Evolutionary conservation across 257 asterid species (phyloP).

Genomic region (Ehretia macrophylla): DNA sequence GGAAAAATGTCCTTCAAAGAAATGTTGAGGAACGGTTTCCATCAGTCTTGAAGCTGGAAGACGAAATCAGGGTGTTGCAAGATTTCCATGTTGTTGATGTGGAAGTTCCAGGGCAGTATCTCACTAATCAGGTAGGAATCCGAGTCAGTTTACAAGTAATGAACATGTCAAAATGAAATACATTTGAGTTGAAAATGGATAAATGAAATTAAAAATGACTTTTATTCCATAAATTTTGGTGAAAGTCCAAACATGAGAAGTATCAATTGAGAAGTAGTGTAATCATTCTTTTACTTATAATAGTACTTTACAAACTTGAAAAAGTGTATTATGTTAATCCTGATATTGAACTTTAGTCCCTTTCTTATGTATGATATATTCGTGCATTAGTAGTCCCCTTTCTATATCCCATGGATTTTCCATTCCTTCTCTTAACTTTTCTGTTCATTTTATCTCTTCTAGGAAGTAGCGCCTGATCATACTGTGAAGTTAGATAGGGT

Average conservation of each 20-base stretch:
- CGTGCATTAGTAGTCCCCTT: too few relatives aligned
- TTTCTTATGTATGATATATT: too few relatives aligned
- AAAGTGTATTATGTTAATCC: too few relatives aligned
- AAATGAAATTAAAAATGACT: not conserved
- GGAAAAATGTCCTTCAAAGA: conserved; percentile 96
- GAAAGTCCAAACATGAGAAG: too few relatives aligned
- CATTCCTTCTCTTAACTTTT: not conserved
- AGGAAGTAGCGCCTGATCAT: conserved; percentile 99
- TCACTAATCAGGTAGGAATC: conserved; percentile 68
- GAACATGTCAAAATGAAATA: too few relatives aligned
- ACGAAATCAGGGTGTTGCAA: conserved; percentile 94
- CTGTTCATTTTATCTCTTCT: conserved; percentile 2
- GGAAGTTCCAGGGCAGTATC: conserved; percentile 99
- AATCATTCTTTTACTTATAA: too few relatives aligned
- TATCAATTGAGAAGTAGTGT: too few relatives aligned
- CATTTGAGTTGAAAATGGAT: not conserved
- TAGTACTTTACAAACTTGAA: too few relatives aligned
- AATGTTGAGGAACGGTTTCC: conserved; percentile 98
- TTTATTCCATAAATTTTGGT: too few relatives aligned
- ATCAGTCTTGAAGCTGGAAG: conserved; percentile 93
- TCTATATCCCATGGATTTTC: too few relatives aligned
- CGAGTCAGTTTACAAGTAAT: not conserved
- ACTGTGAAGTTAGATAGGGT: conserved; percentile 95
- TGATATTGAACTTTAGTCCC: too few relatives aligned
- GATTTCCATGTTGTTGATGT: conserved; percentile 97